Conservation (phyloP, 1,284 basidiomycete genomes). For the Golubevia pallescens region DNA sequence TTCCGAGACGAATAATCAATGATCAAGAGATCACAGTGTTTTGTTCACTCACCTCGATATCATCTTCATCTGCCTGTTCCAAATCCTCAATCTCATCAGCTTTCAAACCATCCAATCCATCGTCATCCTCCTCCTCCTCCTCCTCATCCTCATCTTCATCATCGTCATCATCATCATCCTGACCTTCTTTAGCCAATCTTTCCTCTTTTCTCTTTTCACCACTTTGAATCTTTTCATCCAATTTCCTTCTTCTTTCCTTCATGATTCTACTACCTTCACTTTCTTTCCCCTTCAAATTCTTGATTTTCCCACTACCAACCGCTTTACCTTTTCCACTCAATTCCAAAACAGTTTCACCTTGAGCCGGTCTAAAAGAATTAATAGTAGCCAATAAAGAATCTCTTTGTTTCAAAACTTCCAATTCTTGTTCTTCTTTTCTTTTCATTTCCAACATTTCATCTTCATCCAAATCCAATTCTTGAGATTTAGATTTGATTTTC, state of each 20-base stretch:
- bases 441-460: too few relatives aligned
- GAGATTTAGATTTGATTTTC: too few relatives aligned
- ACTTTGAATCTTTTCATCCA: slow-evolving; percentile 70
- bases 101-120: slow-evolving; percentile 18
- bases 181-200: slow-evolving; percentile 11
- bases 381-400: slow-evolving; percentile 77
- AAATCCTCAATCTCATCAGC: slow-evolving; percentile 58
- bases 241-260: slow-evolving; percentile 82
- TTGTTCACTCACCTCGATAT: slow-evolving; percentile 68
- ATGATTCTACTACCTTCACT: slow-evolving; percentile 77
- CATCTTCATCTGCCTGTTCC: slow-evolving; percentile 78
- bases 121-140: slow-evolving; percentile 44
- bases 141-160: slow-evolving; percentile 7
- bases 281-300: slow-evolving; percentile 25
- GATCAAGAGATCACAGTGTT: not conserved
- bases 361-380: slow-evolving; percentile 77
- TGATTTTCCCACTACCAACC: not conserved
- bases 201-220: slow-evolving; percentile 50
- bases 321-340: slow-evolving; percentile 77
- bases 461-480: too few relatives aligned
- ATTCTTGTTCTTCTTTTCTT: slow-evolving; percentile 4
- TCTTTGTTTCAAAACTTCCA: slow-evolving; percentile 69
- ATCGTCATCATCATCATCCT: slow-evolving; percentile 12
- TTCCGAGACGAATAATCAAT: too few relatives aligned
- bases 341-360: slow-evolving; percentile 86